Evolutionary conservation across 148 eudicot genomes (phyloP).

Genomic region (Silene latifolia): DNA sequence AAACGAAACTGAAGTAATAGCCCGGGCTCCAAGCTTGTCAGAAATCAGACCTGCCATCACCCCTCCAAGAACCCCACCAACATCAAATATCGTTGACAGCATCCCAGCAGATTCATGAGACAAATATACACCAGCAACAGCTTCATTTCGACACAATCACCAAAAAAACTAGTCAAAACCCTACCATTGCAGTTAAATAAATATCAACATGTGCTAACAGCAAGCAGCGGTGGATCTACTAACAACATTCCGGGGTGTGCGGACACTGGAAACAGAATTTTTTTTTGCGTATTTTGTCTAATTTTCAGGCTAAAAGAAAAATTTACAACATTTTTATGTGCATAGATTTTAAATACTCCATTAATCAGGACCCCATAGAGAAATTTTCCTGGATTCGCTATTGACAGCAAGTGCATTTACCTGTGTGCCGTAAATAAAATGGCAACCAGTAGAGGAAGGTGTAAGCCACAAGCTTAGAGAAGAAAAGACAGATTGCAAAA

Average conservation of each 20-base stretch:
- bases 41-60: conserved; percentile 69
- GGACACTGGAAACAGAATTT: too few species aligned
- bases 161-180: conserved; percentile 13
- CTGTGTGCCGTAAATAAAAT: conserved; percentile 87
- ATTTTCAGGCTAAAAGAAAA: too few species aligned
- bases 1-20: conserved; percentile 56
- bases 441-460: conserved; percentile 97
- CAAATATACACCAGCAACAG: conserved; percentile 81
- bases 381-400: too few species aligned
- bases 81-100: conserved; percentile 77
- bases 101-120: conserved; percentile 86
- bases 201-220: conserved; percentile 3
- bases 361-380: too few species aligned
- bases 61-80: conserved; percentile 92
- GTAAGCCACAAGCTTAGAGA: conserved; percentile 97
- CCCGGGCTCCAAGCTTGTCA: conserved; percentile 79
- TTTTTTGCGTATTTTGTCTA: too few species aligned
- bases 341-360: too few species aligned
- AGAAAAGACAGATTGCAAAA: conserved; percentile 80
- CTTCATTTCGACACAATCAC: conserved; percentile 36
- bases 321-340: too few species aligned
- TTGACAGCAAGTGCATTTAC: too few species aligned
- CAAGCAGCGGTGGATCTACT: too few species aligned
- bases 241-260: too few species aligned
- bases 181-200: conserved; percentile 2